Base-by-base conservation (phyloP, 148 eudicot genomes). In the Arbutus unedo region DNA sequence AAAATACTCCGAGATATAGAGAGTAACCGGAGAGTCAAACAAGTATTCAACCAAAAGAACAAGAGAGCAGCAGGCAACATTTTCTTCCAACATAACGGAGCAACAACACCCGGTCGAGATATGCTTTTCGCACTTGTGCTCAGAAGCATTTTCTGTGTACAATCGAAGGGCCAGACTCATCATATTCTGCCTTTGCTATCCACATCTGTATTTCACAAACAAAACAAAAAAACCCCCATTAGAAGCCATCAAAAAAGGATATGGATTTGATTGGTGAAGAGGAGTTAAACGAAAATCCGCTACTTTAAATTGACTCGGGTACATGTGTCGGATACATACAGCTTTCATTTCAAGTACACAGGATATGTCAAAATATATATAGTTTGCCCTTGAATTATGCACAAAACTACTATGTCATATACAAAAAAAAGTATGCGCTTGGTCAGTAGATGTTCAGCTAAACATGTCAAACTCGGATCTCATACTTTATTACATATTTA, bases 91-190 rank as follows among this genome's bases (percentile, higher is more conserved):
- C 3, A n/a, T 50, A 5, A 45, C n/a, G 25, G 11, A 45, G 67
- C 64, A 77, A 60, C 0, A 60, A n/a, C 44, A 77, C 71, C 64
- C 19, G 1, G 41, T 64, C 31, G 59, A 66, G 74, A 51, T 31
- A 59, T 47, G 49, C 67, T 41, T 79, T 62, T 50, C 53, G 31
- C 41, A 6, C 25, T 13, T 16, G 59, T 9, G 54, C 16, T 79
- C 74, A 80, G 76, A 80, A 80, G 74, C 82, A 80, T 51, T 67
- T 80, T 49, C 82, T 50, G 75, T 80, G 76, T 5, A 80, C 76
- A 80, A 80, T 67, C 4, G 82, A 67, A 80, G 76, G 82, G 60
- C 82, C 82, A 10, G 76, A 50, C 60, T 80, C 82, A 38, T 80
- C 75, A 0, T 67, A 80, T 4, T 80, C 82, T 25, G 60, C 82